Percentiles rank a stretch among this genome's conserved stretches.
These are phyloP conservation scores for Xylogone sp. DNA, from an alignment of 2,329 filamentous ascomycete species.

Conservation along the genomic window DNA sequence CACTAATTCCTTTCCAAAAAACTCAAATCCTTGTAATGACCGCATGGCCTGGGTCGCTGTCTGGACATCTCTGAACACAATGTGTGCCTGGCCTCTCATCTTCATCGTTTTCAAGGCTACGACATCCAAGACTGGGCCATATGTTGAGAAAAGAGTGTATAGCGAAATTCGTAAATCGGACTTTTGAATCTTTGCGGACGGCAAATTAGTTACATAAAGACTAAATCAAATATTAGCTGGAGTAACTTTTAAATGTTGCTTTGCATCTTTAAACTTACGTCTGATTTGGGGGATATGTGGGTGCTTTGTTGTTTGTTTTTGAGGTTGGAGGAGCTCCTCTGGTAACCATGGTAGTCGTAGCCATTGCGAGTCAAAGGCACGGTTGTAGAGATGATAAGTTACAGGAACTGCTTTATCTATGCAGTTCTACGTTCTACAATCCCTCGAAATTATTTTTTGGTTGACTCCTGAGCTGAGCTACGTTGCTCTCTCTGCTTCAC, in stretches of 20 bases:
- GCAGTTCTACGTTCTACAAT: not conserved
- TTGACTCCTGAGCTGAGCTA: not conserved
- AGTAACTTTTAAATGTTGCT: constrained; percentile 5
- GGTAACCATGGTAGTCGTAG: constrained; percentile 31
- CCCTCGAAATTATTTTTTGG: not conserved
- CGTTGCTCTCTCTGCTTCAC: not conserved
- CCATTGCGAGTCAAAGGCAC: constrained; percentile 1
- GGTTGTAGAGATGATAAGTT: not conserved
- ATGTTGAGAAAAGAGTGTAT: constrained; percentile 92
- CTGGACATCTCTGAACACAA: constrained; percentile 85
- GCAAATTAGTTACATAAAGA: constrained; percentile 84
- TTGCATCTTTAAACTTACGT: constrained; percentile 51
- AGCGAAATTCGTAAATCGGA: constrained; percentile 79
- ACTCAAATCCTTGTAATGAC: constrained; percentile 77
- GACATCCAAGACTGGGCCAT: constrained; percentile 88
- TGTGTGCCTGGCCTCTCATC: constrained; percentile 94
- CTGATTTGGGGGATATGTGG: constrained; percentile 65
- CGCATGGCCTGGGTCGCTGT: constrained; percentile 94
- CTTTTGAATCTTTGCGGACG: constrained; percentile 85
- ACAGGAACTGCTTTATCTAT: not conserved
- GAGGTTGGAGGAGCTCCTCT: constrained; percentile 34
- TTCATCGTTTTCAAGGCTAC: constrained; percentile 83
- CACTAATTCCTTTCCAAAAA: constrained; percentile 84
- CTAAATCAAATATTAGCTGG: constrained; percentile 39
- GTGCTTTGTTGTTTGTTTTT: constrained; percentile 39